Percentiles rank a stretch among this genome's conserved stretches.
phyloP scores from a whole-genome alignment of 495 filamentous ascomycete genomes.

The Podospora tetraspora region DNA sequence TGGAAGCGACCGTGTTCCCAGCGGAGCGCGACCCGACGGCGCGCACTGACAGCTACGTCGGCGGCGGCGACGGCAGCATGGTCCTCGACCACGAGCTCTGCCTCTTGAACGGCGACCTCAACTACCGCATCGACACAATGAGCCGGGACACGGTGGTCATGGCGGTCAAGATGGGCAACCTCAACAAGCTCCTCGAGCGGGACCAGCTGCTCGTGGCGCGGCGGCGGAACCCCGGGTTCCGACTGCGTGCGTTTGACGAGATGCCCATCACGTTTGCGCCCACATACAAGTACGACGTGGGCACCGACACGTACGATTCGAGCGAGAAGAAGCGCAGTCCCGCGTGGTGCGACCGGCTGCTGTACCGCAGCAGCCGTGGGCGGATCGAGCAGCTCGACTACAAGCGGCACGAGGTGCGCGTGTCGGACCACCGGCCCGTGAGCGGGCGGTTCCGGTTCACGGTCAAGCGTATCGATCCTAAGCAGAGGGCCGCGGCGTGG shows the following conservation, averaged over 20 bases:
- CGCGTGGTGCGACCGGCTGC: conserved; percentile 91
- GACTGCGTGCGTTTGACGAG: conserved; percentile 80
- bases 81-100: conserved; percentile 96
- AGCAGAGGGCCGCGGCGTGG: conserved; percentile 60
- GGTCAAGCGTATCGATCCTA: conserved; percentile 69
- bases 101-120: conserved; percentile 91
- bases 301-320: conserved; percentile 87
- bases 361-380: conserved; percentile 72
- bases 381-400: conserved; percentile 85
- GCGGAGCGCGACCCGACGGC: conserved; percentile 53
- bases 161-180: conserved; percentile 70
- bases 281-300: conserved; percentile 98
- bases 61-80: conserved; percentile 92
- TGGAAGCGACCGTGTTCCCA: conserved; percentile 71
- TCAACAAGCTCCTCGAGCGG: conserved; percentile 85
- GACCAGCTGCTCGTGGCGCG: conserved; percentile 86
- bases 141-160: conserved; percentile 84
- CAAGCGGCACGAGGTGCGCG: conserved; percentile 76
- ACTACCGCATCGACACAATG: conserved; percentile 98
- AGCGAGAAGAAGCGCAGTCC: conserved; percentile 94
- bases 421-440: conserved; percentile 91
- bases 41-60: conserved; percentile 71
- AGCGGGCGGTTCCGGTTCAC: conserved; percentile 74
- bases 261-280: conserved; percentile 83
- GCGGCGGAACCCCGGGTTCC: conserved; percentile 82